These are phyloP conservation scores for Podospora didyma DNA, from an alignment of 495 filamentous ascomycete species.

Conservation along the genomic window DNA sequence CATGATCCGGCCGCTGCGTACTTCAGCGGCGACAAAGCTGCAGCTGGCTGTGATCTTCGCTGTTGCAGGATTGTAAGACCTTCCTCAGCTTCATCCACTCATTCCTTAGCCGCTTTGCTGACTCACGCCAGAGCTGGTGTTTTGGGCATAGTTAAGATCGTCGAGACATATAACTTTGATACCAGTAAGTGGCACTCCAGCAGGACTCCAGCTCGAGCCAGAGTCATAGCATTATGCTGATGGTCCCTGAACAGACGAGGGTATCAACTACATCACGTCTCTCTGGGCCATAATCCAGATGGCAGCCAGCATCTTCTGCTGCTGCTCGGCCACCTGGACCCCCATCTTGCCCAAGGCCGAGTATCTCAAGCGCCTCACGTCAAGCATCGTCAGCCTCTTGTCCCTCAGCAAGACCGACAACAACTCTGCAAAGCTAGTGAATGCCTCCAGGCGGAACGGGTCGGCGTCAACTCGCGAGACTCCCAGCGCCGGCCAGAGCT, in stretches of 20 bases:
- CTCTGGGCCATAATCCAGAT: neutral
- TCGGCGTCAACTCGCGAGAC: neutral
- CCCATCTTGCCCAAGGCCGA: neutral
- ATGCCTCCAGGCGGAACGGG: too few relatives aligned
- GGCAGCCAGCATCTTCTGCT: neutral
- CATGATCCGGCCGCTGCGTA: neutral
- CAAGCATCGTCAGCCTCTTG: too few relatives aligned
- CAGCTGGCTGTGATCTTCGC: neutral
- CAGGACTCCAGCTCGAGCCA: too few relatives aligned
- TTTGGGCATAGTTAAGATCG: too few relatives aligned
- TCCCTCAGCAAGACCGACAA: too few relatives aligned
- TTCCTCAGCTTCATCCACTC: neutral
- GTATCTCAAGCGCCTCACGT: neutral
- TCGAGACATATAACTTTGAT: too few relatives aligned
- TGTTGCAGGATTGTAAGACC: neutral
- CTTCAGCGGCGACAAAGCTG: neutral
- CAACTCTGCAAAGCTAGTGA: too few relatives aligned
- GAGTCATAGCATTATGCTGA: too few relatives aligned
- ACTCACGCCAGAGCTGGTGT: too few relatives aligned
- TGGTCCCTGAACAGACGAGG: too few relatives aligned
- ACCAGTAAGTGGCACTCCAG: too few relatives aligned
- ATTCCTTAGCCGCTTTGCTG: neutral
- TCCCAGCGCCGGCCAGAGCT: neutral
- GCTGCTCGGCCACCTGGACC: neutral
- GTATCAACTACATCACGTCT: too few relatives aligned